These are phyloP conservation scores for Debaryomyces tyrocola DNA, from an alignment of 805 yeast genomes.

Conservation along the genomic window DNA sequence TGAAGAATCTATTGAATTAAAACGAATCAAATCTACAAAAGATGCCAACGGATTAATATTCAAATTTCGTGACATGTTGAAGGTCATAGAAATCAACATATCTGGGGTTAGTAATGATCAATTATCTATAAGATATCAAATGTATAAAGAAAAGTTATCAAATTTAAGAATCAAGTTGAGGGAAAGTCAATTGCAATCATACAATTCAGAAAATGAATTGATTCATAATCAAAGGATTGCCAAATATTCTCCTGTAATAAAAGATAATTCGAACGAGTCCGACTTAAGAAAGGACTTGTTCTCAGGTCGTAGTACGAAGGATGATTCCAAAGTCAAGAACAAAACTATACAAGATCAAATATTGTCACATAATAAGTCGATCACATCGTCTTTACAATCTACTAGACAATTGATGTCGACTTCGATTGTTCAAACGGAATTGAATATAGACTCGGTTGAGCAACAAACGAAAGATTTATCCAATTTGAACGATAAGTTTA, in stretches of 20 bases:
- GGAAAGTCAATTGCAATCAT: conserved; percentile 27
- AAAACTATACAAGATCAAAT: conserved; percentile 40
- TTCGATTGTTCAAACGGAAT: conserved; percentile 51
- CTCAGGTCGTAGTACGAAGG: conserved; percentile 17
- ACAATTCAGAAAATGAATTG: conserved; percentile 23
- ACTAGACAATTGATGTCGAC: conserved; percentile 50
- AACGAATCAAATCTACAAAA: conserved; percentile 17
- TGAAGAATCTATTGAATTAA: conserved; percentile 13
- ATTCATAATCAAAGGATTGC: conserved; percentile 32
- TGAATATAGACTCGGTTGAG: conserved; percentile 48
- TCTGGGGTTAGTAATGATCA: conserved; percentile 1
- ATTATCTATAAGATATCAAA: conserved; percentile 8
- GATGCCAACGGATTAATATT: conserved; percentile 17
- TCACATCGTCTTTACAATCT: conserved; percentile 47
- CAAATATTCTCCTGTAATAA: conserved; percentile 14
- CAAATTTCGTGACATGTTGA: conserved; percentile 16
- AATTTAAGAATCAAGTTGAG: conserved; percentile 25
- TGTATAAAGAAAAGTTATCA: conserved; percentile 19
- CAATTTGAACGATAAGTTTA: conserved; percentile 33
- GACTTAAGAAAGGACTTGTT: conserved; percentile 20
- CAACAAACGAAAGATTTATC: conserved; percentile 45
- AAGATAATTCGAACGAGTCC: conserved; percentile 1
- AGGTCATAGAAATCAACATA: conserved; percentile 12
- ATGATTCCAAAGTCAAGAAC: conserved; percentile 10
- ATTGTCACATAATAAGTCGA: conserved; percentile 44